phyloP scores from a whole-genome alignment of 2,329 filamentous ascomycete genomes.

The Fusarium sp. region DNA sequence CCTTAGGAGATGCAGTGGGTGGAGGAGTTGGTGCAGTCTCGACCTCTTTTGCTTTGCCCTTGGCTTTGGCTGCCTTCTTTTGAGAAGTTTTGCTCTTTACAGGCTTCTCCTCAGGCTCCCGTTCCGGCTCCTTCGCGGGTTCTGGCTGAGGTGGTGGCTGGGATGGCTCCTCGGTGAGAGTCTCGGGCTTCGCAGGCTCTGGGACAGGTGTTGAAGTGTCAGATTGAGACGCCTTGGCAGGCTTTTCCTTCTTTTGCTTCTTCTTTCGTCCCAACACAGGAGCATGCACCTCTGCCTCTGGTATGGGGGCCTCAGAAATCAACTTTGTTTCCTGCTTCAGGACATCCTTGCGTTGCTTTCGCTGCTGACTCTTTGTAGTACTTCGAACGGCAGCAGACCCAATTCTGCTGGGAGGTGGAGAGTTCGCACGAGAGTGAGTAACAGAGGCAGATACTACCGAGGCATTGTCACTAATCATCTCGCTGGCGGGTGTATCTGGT shows the following conservation, averaged over 20 bases:
- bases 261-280: conserved; percentile 86
- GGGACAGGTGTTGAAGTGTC: conserved; percentile 16
- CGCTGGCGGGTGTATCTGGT: conserved; percentile 80
- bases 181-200: conserved; percentile 35
- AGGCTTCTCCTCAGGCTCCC: conserved; percentile 39
- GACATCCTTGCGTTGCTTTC: conserved; percentile 79
- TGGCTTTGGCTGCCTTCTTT: conserved; percentile 52
- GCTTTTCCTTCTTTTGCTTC: conserved; percentile 84
- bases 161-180: conserved; percentile 2
- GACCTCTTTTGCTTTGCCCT: conserved; percentile 49
- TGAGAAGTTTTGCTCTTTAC: conserved; percentile 49
- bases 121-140: conserved; percentile 24
- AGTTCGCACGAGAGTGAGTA: conserved; percentile 76
- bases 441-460: conserved; percentile 80
- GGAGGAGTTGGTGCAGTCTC: conserved; percentile 36
- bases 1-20: conserved; percentile 39
- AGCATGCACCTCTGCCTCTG: conserved; percentile 71
- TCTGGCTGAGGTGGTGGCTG: conserved; percentile 16
- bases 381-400: conserved; percentile 76
- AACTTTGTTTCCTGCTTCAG: conserved; percentile 72
- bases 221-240: conserved; percentile 43
- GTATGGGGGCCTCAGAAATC: conserved; percentile 64
- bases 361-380: conserved; percentile 83
- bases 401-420: conserved; percentile 74
- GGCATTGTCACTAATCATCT: conserved; percentile 81